These are phyloP conservation scores for Leccinum truebloodii DNA, from an alignment of 768 basidiomycete genomes.

Conservation along the genomic window DNA sequence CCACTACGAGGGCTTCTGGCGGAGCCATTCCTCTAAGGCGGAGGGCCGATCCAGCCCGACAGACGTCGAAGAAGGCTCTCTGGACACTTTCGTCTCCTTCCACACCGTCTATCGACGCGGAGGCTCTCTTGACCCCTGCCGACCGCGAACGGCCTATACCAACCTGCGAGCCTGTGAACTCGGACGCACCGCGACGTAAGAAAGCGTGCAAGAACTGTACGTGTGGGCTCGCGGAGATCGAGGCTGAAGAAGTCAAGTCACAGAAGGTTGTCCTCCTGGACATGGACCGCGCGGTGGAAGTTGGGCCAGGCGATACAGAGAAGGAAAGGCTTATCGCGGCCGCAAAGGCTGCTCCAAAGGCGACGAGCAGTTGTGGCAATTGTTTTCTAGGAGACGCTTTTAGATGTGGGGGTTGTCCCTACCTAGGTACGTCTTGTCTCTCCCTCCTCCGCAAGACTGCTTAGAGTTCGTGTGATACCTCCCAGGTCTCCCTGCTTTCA, in stretches of 20 bases:
- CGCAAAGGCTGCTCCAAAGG: slow-evolving; percentile 75
- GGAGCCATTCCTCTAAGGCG: slow-evolving; percentile 50
- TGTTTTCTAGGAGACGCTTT: slow-evolving; percentile 99
- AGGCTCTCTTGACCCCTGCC: slow-evolving; percentile 77
- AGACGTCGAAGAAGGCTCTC: slow-evolving; percentile 82
- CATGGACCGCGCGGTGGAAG: slow-evolving; percentile 55
- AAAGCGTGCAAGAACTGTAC: slow-evolving; percentile 96
- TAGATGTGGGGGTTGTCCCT: slow-evolving; percentile 94
- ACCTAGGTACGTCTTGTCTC: slow-evolving; percentile 70
- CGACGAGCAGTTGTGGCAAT: slow-evolving; percentile 95
- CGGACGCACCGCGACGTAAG: slow-evolving; percentile 63
- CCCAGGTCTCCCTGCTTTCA: slow-evolving; percentile 95
- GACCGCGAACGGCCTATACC: slow-evolving; percentile 81
- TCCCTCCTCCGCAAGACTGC: slow-evolving; percentile 4
- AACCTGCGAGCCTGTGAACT: slow-evolving; percentile 65
- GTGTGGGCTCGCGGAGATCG: slow-evolving; percentile 93
- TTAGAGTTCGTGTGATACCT: slow-evolving; percentile 10
- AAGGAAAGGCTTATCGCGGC: slow-evolving; percentile 65
- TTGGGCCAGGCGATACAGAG: slow-evolving; percentile 58
- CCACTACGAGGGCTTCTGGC: slow-evolving; percentile 34
- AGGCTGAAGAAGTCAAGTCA: slow-evolving; percentile 71
- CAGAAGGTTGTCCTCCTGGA: slow-evolving; percentile 70
- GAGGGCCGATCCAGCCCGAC: slow-evolving; percentile 52
- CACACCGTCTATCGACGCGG: slow-evolving; percentile 77
- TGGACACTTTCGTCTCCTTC: slow-evolving; percentile 79